Evolutionary conservation across 208 protist species (phyloP), one percentile per base, ranked within the genome.

Genomic region (Cochliopodium minus): DNA sequence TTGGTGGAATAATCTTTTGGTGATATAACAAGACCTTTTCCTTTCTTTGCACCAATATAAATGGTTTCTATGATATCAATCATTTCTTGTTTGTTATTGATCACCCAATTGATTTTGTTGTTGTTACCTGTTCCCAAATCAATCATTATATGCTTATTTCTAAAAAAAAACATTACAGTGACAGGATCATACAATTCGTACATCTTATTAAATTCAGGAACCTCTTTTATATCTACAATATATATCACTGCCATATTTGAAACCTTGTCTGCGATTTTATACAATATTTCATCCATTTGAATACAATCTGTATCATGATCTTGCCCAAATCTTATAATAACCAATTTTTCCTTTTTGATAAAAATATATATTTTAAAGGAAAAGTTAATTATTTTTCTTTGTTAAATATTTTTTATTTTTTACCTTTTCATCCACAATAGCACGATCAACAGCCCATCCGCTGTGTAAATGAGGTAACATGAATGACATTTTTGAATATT

Each of bases 31-130:
- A 97, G 77, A 69, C 84, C 88, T 28, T 80, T 78, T 0, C 93
- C 93, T 61, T 93, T 88, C 46, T 76, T 74, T 0, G 91, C 93
- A 1, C 88, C 92, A 25, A 81, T 69, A 73, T 92, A 98, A 20
- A 93, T 84, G 1, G 81, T 82, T 61, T 97, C 87, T 33, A 96
- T 78, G 39, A 98, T 92, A 60, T 92, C 87, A 52, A 98, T 82
- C 43, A 97, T 66, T 49, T 98, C 93, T 57, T 96, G 85, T 64
- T 90, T 85, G 52, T 85, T 72, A 46, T 78, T 78, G 25, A 97
- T 78, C 20, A 86, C 78, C 73, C 91, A 98, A 69, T 96, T 98
- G 47, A 98, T 91, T 76, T 98, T 98, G 74, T 98, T 97, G 74
- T 96, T 96, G 73, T 97, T 96, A 34, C 93, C 93, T 13, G 93